Base-by-base conservation (phyloP, 176 grass and related monocot genomes). In the Lolium perenne region DNA sequence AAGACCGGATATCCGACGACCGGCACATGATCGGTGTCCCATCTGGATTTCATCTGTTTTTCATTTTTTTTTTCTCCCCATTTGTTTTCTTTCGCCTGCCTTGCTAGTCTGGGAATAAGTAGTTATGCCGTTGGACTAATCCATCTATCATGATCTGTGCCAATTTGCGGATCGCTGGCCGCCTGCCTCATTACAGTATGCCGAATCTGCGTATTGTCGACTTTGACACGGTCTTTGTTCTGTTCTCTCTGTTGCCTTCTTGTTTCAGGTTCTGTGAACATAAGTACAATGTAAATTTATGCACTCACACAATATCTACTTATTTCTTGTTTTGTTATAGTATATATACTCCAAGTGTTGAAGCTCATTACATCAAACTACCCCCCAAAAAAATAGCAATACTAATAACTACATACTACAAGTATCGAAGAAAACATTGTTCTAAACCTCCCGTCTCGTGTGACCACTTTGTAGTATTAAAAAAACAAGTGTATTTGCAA, bases 1-100 rank as follows among this genome's bases (percentile, higher is more conserved):
- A 46, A 84, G 62, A 14, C 76, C 48, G 63, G 17, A 67, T 6
- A 48, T 61, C 55, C 47, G 35, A 72, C 67, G 22, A 9, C 68
- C 23, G 76, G 76, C 67, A 75, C 76, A 85, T 77, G 83, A 60
- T 58, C 23, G 22, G 56, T 58, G 53, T 66, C 38, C 38, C 68
- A 12, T 72, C 66, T 47, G 74, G 62, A 57, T 79, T 58, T 49
- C 78, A 16, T 69, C 23, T 15, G 14, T 47, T 76, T 26, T 12
- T n/a, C 6, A 8, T 53, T 3, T 35, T 35, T 35, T 2, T 29
- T 29, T 3, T 20, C 6, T 74, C 8, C 12, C n/a, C 1, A 8
- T 5, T 67, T 17, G 26, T 16, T 70, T 41, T 53, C 26, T 62
- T 8, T 53, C 25, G 75, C 45, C 20, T 25, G 14, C 21, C 1